These are phyloP conservation scores for Cucumis hystrix DNA, from an alignment of 306 rosid species.

Conservation along the genomic window DNA sequence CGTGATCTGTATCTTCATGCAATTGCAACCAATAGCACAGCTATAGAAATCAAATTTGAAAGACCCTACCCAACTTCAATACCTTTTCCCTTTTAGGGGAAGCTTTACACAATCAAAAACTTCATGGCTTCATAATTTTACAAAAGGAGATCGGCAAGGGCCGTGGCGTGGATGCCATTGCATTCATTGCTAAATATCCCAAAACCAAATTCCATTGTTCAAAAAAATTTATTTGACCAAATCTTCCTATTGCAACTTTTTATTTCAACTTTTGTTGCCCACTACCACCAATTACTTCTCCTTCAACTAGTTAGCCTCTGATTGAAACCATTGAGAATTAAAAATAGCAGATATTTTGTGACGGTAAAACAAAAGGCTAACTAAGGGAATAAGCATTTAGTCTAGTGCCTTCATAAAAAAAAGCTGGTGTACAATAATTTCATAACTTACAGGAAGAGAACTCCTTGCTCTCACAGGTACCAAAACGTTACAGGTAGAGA, in stretches of 20 bases:
- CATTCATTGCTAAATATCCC: not conserved
- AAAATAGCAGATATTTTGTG: not conserved
- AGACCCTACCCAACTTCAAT: not conserved
- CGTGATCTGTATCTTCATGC: no score
- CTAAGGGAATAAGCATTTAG: not conserved
- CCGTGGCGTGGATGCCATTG: not conserved
- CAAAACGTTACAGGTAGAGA: constrained; percentile 43
- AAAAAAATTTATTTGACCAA: not conserved
- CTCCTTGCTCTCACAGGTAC: constrained; percentile 63
- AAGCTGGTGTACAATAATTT: not conserved
- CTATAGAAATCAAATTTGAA: not conserved
- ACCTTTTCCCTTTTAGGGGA: not conserved
- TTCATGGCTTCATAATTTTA: not conserved
- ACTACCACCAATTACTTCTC: not conserved
- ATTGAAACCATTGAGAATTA: not conserved
- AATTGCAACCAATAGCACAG: not conserved
- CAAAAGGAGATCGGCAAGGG: not conserved
- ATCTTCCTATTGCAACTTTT: not conserved
- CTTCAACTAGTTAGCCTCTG: not conserved
- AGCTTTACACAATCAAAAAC: not conserved
- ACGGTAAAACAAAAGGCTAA: not conserved
- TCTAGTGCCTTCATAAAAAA: not conserved
- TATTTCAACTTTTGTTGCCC: not conserved
- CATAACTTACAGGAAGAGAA: constrained; percentile 51
- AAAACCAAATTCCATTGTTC: not conserved